Base-by-base conservation (phyloP, 1,284 basidiomycete genomes). In the Golubevia pallescens region DNA sequence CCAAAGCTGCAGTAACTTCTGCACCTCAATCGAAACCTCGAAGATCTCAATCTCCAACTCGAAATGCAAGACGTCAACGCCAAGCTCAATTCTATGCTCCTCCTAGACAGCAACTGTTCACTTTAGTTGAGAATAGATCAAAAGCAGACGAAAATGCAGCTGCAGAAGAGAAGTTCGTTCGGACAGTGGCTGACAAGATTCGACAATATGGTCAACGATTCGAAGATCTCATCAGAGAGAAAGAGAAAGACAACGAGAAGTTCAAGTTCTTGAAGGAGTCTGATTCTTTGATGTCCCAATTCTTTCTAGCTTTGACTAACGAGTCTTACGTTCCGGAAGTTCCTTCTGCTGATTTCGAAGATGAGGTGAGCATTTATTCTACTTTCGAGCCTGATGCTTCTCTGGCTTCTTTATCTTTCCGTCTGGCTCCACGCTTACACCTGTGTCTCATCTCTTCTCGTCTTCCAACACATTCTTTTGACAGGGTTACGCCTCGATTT, bases 101-200 rank as follows among this genome's bases (percentile, higher is more conserved):
- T 56, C 14, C 57, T 20, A n/a, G 42, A 58, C 16, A 56, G 62
- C 62, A 20, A 38, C 8, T 58, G 48, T 23, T 58, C 34, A n/a
- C 55, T n/a, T 14, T 34, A 57, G 55, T 34, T n/a, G 42, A 56
- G 20, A 19, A 19, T 23, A 51, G 14, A 42, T 24, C 16, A 32
- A 32, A 28, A 62, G 52, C 56, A 52, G 52, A 59, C 63, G 16
- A 62, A 32, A 3, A 52, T 10, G 3, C 14, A 4, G 16, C 14
- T 64, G 4, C 19, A n/a, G 64, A 57, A n/a, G 64, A 72, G 23
- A 21, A 64, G 23, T 24, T 66, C 14, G 58, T 78, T 51, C 64
- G 67, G 24, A 71, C 67, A 4, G 68, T 80, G 10, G 78, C 76
- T 16, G 62, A 65, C 21, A 63, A 74, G 3, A 63, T 78, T 28